A percentile compares a stretch with the other conserved stretches of the same genome.
Conservation (phyloP, 306 rosid species). For the Glycine tomentella region DNA sequence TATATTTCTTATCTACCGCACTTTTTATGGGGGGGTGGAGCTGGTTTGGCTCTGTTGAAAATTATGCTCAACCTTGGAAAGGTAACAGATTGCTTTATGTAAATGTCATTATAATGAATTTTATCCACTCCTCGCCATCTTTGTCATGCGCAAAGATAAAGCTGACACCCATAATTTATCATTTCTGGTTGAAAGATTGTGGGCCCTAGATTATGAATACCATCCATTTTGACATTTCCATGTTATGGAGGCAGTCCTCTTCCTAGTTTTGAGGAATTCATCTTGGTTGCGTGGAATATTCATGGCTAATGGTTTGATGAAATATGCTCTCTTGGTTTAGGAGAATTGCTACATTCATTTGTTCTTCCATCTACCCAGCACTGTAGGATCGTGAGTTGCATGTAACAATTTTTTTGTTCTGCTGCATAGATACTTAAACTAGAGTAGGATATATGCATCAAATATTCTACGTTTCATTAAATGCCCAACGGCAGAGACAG, state of each 20-base stretch:
- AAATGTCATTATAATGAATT: not conserved
- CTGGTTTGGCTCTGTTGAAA: slow-evolving; percentile 45
- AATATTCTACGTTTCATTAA: slow-evolving; percentile 15
- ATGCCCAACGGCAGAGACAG: slow-evolving; percentile 28
- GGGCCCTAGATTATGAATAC: not conserved
- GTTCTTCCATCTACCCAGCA: slow-evolving; percentile 26
- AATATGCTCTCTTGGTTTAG: slow-evolving; percentile 31
- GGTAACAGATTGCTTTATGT: slow-evolving; percentile 19
- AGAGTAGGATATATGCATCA: slow-evolving; percentile 11
- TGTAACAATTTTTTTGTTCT: slow-evolving; percentile 15
- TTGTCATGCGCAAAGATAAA: slow-evolving; percentile 36
- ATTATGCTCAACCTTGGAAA: slow-evolving; percentile 26
- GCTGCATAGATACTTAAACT: slow-evolving; percentile 23
- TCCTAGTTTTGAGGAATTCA: slow-evolving; percentile 30
- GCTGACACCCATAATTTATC: slow-evolving; percentile 18
- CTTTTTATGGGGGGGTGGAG: not conserved
- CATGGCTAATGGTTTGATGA: slow-evolving; percentile 15
- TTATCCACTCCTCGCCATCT: slow-evolving; percentile 4
- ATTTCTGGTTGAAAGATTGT: not conserved
- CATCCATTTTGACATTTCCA: slow-evolving; percentile 35
- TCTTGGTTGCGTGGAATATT: slow-evolving; percentile 12
- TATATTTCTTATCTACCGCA: not conserved
- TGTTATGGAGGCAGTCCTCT: slow-evolving; percentile 29
- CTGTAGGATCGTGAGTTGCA: slow-evolving; percentile 31
- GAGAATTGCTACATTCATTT: slow-evolving; percentile 27